These are phyloP conservation scores for Aquilaria malaccensis DNA, from an alignment of 345 rosid genomes.

Conservation along the genomic window DNA sequence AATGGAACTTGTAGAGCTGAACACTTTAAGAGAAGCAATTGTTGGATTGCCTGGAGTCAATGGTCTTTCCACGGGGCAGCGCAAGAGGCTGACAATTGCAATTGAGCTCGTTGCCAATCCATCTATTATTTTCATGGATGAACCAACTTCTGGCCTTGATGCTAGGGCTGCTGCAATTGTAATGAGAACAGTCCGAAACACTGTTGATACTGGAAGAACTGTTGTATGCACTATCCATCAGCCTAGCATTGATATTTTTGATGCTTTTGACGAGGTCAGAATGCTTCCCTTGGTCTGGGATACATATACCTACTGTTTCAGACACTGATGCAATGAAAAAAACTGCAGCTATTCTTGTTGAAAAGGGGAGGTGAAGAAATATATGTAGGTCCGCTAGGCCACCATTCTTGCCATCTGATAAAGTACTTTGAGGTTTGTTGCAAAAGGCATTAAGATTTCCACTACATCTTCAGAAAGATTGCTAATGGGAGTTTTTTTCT, in stretches of 20 bases:
- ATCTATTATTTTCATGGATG: slow-evolving; percentile 69
- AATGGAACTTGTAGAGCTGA: slow-evolving; percentile 68
- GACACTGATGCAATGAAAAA: slow-evolving; percentile 4
- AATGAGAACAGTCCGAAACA: slow-evolving; percentile 69
- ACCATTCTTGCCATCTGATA: slow-evolving; percentile 41
- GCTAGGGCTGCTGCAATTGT: slow-evolving; percentile 81
- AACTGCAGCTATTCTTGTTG: slow-evolving; percentile 32
- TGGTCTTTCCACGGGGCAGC: slow-evolving; percentile 57
- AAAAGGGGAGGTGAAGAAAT: slow-evolving; percentile 59
- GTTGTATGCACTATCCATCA: slow-evolving; percentile 74
- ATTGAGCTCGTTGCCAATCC: slow-evolving; percentile 75
- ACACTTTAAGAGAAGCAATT: slow-evolving; percentile 38
- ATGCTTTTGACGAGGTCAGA: slow-evolving; percentile 64
- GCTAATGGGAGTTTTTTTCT: neutral
- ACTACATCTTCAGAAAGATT: neutral
- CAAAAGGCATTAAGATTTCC: neutral
- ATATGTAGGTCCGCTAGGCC: slow-evolving; percentile 58
- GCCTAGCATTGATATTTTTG: slow-evolving; percentile 65
- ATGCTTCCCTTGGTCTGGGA: neutral
- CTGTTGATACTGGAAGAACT: slow-evolving; percentile 65
- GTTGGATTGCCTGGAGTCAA: slow-evolving; percentile 57
- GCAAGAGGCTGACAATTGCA: slow-evolving; percentile 64
- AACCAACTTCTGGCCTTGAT: slow-evolving; percentile 70
- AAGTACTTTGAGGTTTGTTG: slow-evolving; percentile 51
- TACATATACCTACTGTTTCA: neutral